Evolutionary conservation across 1,284 basidiomycete species (phyloP).

Genomic region (Pascua sp.): DNA sequence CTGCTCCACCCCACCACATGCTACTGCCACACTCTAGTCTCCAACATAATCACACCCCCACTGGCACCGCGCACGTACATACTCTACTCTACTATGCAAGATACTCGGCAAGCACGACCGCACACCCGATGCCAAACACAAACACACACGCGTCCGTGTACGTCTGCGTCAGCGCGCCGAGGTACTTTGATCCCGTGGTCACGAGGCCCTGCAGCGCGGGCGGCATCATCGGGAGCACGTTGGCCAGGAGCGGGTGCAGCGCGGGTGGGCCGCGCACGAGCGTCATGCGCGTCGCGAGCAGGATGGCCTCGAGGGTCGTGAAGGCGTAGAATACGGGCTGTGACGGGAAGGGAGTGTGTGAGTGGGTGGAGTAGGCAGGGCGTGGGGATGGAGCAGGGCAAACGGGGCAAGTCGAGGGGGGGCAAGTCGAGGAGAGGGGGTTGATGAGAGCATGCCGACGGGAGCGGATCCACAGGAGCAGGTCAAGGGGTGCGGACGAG

Average conservation of each 20-base stretch:
- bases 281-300: constrained; percentile 45
- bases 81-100: constrained; percentile 5
- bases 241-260: constrained; percentile 43
- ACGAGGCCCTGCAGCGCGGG: constrained; percentile 35
- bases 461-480: too few relatives aligned
- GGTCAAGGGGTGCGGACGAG: too few relatives aligned
- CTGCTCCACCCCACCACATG: too few relatives aligned
- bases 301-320: constrained; percentile 43
- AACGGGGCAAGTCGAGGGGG: too few relatives aligned
- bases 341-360: too few relatives aligned
- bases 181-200: constrained; percentile 39
- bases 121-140: constrained; percentile 40
- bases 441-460: too few relatives aligned
- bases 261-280: constrained; percentile 41
- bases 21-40: too few relatives aligned
- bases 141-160: constrained; percentile 46
- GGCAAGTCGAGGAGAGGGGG: too few relatives aligned
- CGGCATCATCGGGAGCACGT: constrained; percentile 48
- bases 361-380: too few relatives aligned
- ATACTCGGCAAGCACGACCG: constrained; percentile 28
- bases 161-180: constrained; percentile 37
- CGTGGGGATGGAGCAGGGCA: neutral
- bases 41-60: too few relatives aligned
- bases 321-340: constrained; percentile 52
- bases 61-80: neutral